Evolutionary conservation across 768 basidiomycete genomes (phyloP), one percentile per base, ranked within the genome.

Genomic region (Lenzites betulinus): DNA sequence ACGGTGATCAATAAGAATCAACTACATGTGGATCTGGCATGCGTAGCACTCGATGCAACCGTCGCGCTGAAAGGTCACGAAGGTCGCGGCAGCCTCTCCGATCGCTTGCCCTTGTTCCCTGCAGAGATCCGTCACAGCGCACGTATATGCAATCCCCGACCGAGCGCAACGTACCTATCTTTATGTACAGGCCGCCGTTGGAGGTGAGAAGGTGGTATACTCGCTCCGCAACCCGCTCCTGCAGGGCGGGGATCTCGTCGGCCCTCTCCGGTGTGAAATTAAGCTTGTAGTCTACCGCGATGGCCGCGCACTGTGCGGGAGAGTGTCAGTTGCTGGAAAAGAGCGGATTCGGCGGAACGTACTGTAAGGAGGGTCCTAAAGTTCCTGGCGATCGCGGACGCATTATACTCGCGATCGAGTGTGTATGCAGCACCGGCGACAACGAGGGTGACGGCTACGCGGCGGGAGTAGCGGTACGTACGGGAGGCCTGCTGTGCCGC

Each of bases 101-200:
- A n/a, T n/a, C n/a, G n/a, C n/a, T n/a, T n/a, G n/a, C n/a, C n/a
- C n/a, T n/a, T n/a, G n/a, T n/a, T n/a, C n/a, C n/a, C n/a, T n/a
- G n/a, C n/a, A n/a, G n/a, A n/a, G n/a, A n/a, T n/a, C n/a, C n/a
- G n/a, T n/a, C n/a, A n/a, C n/a, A n/a, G n/a, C n/a, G n/a, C n/a
- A n/a, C n/a, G n/a, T n/a, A n/a, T n/a, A n/a, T n/a, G n/a, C n/a
- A n/a, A n/a, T n/a, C n/a, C n/a, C n/a, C n/a, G n/a, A n/a, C n/a
- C n/a, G n/a, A 36, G 35, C 7, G 13, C 7, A 20, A 62, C 78
- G 58, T 50, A 79, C 89, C 91, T 46, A 93, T 88, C 72, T 94
- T 93, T 67, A 93, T 90, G 71, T 92, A 94, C 2, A 94, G 76
- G 7, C 92, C 91, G 9, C 92, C 90, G 73, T 96, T 96, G 41